Base-by-base conservation (phyloP, 2,329 filamentous ascomycete genomes). In the Aspergillus sp. region DNA sequence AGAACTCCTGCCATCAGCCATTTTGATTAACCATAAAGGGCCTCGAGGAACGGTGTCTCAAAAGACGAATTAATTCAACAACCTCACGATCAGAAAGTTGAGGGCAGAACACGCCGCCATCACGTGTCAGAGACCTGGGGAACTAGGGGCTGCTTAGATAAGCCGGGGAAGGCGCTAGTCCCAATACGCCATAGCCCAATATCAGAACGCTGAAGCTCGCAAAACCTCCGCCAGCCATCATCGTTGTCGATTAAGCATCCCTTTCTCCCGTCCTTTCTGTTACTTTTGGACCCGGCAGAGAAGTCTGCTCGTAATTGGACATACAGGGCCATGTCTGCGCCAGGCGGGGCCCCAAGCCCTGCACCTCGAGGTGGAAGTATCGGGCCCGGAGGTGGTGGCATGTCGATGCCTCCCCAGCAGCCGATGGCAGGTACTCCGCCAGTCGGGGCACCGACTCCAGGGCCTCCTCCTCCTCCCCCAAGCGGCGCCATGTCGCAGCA, bases 401-500 rank as follows among this genome's bases (percentile, higher is more conserved):
- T 73, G 58, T 55, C 62, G 28, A 70, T 71, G 56, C 72, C 76
- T 64, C 65, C 70, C 44, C 70, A 73, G 48, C 72, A 74, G 49
- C 71, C 70, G 43, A 64, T 68, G 44, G 65, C 70, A 51, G 70
- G 69, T 34, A 68, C 73, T 47, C 67, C 75, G 47, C 67, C 76
- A 47, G 66, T 72, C 50, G 59, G 66, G 46, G 49, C 67, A 55
- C 65, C 74, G 45, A 62, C 72, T 38, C 67, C 66, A 5, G 57
- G 60, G 5, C 56, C 62, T n/a, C 49, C 58, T 34, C 53, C 60
- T 26, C 61, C 59, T 29, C 59, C 62, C 5, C 58, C 63, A 7
- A 63, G 61, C 42, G 64, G 64, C 33, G 62, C 63, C 10, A 83
- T 89, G 69, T 89, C 86, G 2, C 89, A 91, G 50, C 88, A 94